Evolutionary conservation across 345 rosid species (phyloP).

Genomic region (Mangifera indica): DNA sequence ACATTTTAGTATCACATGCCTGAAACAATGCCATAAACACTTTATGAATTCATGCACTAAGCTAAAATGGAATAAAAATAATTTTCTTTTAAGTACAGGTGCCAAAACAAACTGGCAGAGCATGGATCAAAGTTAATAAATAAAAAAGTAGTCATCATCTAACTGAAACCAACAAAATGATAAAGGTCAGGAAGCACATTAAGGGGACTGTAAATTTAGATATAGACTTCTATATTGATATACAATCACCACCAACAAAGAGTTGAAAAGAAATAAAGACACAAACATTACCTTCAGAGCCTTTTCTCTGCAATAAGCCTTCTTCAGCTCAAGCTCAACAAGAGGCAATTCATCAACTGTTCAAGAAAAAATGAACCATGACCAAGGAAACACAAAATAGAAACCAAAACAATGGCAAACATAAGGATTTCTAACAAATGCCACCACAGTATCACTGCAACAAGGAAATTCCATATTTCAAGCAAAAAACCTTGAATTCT

Average conservation of each 20-base stretch:
- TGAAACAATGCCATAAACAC: conserved; percentile 28
- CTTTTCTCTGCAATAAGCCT: conserved; percentile 78
- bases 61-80: background rate
- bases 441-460: conserved; percentile 9
- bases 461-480: conserved; percentile 12
- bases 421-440: conserved; percentile 8
- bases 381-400: conserved; percentile 12
- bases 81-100: background rate
- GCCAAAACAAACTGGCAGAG: background rate
- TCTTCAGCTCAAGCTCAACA: conserved; percentile 74
- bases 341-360: conserved; percentile 71
- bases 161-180: conserved; percentile 4
- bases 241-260: conserved; percentile 1
- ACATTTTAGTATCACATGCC: conserved; percentile 54
- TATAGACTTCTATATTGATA: conserved; percentile 2
- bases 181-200: conserved; percentile 3
- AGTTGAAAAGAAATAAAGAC: background rate
- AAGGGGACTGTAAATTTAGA: conserved; percentile 6
- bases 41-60: background rate
- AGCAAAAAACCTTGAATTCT: conserved; percentile 61
- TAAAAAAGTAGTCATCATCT: background rate
- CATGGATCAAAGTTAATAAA: background rate
- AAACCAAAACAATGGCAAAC: conserved; percentile 9
- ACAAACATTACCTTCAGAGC: conserved; percentile 54
- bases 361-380: conserved; percentile 5